Conservation (phyloP, 164 flowering plant species). For the Nelumbo lutea region DNA sequence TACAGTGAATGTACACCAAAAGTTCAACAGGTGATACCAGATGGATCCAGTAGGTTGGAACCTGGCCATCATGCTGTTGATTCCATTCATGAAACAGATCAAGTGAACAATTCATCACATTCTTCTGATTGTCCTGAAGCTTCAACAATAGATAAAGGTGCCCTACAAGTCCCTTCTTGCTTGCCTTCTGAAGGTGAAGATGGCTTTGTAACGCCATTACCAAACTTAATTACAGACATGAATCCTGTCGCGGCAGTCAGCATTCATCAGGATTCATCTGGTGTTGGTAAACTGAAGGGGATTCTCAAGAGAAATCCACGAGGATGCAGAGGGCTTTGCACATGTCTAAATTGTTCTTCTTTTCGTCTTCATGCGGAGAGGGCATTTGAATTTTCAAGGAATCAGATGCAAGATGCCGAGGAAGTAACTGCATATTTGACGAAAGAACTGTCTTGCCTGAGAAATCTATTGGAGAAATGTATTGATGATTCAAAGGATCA, state of each 20-base stretch:
- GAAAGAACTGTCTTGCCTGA: constrained; percentile 43
- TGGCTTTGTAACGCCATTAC: background rate
- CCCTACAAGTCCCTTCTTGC: background rate
- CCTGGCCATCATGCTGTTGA: background rate
- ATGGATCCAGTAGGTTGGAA: background rate
- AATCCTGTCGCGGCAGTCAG: constrained; percentile 15
- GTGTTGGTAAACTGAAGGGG: constrained; percentile 29
- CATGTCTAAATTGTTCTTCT: constrained; percentile 56
- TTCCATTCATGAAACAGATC: constrained; percentile 4
- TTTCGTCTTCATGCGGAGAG: constrained; percentile 68
- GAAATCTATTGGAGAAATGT: constrained; percentile 43
- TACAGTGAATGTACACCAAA: constrained; percentile 5
- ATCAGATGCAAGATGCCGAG: constrained; percentile 69
- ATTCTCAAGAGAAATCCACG: constrained; percentile 54
- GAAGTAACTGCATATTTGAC: constrained; percentile 47
- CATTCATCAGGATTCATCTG: constrained; percentile 10
- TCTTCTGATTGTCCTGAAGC: constrained; percentile 3
- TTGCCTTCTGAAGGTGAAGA: constrained; percentile 7
- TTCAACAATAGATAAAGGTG: constrained; percentile 9
- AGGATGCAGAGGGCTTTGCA: constrained; percentile 61
- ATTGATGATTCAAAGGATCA: constrained; percentile 10
- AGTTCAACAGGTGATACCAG: constrained; percentile 1
- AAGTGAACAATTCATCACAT: background rate
- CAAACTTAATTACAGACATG: background rate
- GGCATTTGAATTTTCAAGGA: constrained; percentile 67